phyloP scores from a whole-genome alignment of 2,329 filamentous ascomycete species.

The Canariomyces notabilis region DNA sequence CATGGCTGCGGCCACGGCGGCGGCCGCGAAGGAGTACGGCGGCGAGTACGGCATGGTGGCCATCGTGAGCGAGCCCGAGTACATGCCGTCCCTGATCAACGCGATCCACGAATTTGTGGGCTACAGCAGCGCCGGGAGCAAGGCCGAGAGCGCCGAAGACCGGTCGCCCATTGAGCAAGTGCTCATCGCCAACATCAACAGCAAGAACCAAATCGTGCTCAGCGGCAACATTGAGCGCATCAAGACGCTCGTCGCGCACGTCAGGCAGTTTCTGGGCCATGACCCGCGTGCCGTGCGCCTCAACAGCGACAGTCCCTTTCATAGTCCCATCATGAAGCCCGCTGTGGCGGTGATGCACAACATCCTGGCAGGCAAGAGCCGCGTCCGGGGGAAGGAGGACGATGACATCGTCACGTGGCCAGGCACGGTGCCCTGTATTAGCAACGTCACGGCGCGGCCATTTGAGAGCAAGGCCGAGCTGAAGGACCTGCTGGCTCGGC shows the following conservation, averaged over 20 bases:
- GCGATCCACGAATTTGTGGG: constrained; percentile 77
- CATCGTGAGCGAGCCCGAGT: constrained; percentile 77
- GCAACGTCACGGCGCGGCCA: constrained; percentile 78
- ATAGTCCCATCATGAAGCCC: constrained; percentile 86
- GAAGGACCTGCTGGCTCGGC: constrained; percentile 71
- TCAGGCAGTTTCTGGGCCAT: constrained; percentile 85
- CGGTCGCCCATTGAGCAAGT: constrained; percentile 79
- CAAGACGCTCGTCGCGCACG: constrained; percentile 72
- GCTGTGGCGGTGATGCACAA: constrained; percentile 69
- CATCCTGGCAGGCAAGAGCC: constrained; percentile 57
- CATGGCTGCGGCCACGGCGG: constrained; percentile 71
- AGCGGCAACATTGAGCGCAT: constrained; percentile 83
- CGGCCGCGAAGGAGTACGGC: constrained; percentile 61
- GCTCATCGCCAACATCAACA: constrained; percentile 88
- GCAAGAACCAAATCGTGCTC: constrained; percentile 91
- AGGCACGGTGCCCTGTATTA: constrained; percentile 69
- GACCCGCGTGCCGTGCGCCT: constrained; percentile 83
- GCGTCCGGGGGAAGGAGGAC: constrained; percentile 46
- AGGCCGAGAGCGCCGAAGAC: constrained; percentile 62
- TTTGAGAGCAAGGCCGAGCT: constrained; percentile 70
- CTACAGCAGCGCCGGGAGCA: constrained; percentile 58
- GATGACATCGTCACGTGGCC: constrained; percentile 71
- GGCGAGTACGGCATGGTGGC: constrained; percentile 94
- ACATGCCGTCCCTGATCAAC: constrained; percentile 63
- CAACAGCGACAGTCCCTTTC: constrained; percentile 85